Evolutionary conservation across 352 stramenopile species (phyloP).

Genomic region (Elongisporangium anandrum): DNA sequence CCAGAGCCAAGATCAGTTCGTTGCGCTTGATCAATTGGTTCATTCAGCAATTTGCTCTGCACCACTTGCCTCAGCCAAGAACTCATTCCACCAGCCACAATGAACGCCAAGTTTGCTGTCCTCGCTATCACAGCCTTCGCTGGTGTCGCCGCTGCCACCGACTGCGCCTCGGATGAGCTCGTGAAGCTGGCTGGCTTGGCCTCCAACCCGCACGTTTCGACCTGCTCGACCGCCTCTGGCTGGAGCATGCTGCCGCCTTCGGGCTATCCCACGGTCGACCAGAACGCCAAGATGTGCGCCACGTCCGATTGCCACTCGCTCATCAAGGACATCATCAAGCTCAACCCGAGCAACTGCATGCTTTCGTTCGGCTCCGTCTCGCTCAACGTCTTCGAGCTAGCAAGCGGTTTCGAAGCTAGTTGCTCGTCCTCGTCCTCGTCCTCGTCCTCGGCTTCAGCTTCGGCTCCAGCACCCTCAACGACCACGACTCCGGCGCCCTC

Average conservation of each 20-base stretch:
- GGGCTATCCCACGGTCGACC: constrained; percentile 1
- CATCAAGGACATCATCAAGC: constrained; percentile 7
- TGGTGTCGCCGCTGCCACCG: background rate
- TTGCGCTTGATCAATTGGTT: background rate
- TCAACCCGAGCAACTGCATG: constrained; percentile 7
- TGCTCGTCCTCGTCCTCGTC: background rate
- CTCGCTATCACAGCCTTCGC: background rate
- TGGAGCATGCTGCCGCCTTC: background rate
- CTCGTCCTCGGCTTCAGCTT: too few species aligned
- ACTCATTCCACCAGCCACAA: background rate
- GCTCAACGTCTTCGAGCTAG: constrained; percentile 10
- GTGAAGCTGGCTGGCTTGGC: background rate
- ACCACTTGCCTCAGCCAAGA: background rate
- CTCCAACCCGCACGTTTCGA: background rate
- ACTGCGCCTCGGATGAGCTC: background rate
- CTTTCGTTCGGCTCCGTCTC: constrained; percentile 3
- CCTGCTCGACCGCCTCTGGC: background rate
- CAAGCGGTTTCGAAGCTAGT: constrained; percentile 2
- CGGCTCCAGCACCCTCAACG: too few species aligned
- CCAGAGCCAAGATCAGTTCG: too few species aligned
- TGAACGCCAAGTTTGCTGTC: background rate
- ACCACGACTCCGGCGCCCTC: background rate
- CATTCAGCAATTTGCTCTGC: background rate
- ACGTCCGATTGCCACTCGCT: constrained; percentile 3
- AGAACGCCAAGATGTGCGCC: constrained; percentile 6